These are phyloP conservation scores for Mallotus nudiflorus DNA, from an alignment of 345 rosid species.

Conservation along the genomic window DNA sequence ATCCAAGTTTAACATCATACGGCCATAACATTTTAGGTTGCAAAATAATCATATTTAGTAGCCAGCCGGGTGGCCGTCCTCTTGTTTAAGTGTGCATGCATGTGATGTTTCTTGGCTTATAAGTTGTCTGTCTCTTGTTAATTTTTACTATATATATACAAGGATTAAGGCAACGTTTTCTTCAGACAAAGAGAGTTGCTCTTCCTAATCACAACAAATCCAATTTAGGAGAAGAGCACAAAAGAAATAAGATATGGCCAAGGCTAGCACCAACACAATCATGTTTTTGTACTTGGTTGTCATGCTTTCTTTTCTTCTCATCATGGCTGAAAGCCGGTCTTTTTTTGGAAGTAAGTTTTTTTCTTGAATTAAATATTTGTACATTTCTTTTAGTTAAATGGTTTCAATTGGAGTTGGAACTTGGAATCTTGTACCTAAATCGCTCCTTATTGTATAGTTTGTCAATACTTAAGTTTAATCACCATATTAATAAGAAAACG, in stretches of 20 bases:
- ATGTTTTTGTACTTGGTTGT: slow-evolving; percentile 7
- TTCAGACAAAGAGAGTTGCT: background rate
- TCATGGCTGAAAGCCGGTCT: slow-evolving; percentile 16
- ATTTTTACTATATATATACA: background rate
- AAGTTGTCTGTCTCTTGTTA: background rate
- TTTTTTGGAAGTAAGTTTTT: background rate
- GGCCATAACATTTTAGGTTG: background rate
- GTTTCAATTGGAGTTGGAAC: too few relatives aligned
- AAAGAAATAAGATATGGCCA: slow-evolving; percentile 13
- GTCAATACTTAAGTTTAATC: too few relatives aligned
- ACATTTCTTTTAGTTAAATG: too few relatives aligned
- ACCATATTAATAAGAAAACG: too few relatives aligned
- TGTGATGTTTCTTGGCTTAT: background rate
- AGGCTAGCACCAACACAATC: slow-evolving; percentile 3
- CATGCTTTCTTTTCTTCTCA: slow-evolving; percentile 22
- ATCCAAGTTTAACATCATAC: too few relatives aligned
- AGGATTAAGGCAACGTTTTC: background rate
- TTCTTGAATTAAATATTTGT: too few relatives aligned
- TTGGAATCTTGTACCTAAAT: too few relatives aligned
- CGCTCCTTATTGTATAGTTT: too few relatives aligned
- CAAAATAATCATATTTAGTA: too few relatives aligned
- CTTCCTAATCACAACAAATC: background rate
- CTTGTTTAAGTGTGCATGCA: background rate
- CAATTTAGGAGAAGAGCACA: too few relatives aligned
- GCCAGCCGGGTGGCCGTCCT: background rate